Evolutionary conservation across 1,284 basidiomycete species (phyloP).

Genomic region (Thecaphora thlaspeos): DNA sequence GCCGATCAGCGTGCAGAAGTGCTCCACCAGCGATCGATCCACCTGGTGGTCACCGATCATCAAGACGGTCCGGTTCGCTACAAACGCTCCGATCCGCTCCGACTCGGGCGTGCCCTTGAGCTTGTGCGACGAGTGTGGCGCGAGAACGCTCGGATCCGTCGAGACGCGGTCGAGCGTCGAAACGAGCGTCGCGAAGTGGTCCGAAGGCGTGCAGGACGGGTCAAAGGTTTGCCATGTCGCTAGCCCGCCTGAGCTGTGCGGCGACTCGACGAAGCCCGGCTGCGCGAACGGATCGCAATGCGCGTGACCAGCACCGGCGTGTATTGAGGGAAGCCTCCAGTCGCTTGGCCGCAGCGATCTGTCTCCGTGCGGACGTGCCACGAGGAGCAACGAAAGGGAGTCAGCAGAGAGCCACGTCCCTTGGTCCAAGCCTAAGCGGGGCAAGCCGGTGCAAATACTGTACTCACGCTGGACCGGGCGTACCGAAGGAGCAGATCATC

Average conservation of each 20-base stretch:
- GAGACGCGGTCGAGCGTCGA: conserved; percentile 19
- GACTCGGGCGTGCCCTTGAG: conserved; percentile 5
- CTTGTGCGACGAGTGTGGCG: conserved; percentile 16
- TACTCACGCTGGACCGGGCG: neutral
- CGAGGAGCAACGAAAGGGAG: no score
- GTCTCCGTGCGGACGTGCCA: no score
- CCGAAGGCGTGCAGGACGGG: conserved; percentile 27
- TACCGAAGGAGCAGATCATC: conserved; percentile 19
- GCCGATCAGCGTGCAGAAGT: conserved; percentile 58
- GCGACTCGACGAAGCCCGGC: conserved; percentile 40
- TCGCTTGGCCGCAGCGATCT: neutral
- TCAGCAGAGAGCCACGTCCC: no score
- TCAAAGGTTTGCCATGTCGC: conserved; percentile 43
- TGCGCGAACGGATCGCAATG: conserved; percentile 38
- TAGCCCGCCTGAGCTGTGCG: conserved; percentile 26
- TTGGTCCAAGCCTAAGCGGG: no score
- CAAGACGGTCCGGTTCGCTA: conserved; percentile 58
- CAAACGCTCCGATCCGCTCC: conserved; percentile 40
- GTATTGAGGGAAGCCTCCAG: conserved; percentile 1
- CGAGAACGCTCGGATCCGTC: conserved; percentile 22
- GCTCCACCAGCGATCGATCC: conserved; percentile 57
- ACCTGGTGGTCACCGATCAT: conserved; percentile 58
- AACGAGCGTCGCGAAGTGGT: conserved; percentile 27
- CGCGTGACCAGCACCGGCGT: neutral
- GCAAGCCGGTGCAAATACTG: no score